Evolutionary conservation across 768 basidiomycete species (phyloP).

Genomic region (Tephrocybe sp.): DNA sequence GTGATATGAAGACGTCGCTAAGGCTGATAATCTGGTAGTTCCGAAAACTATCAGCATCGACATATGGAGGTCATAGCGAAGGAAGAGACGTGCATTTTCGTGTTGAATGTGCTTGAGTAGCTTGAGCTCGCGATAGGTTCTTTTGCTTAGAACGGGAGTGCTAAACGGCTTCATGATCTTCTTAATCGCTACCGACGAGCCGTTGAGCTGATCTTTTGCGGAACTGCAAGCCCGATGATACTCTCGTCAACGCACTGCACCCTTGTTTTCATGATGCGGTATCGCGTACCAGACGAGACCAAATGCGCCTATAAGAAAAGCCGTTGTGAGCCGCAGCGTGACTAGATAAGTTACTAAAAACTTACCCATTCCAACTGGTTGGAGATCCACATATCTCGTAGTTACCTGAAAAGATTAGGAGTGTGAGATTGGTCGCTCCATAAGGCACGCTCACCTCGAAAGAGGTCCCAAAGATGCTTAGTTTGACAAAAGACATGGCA

Average conservation of each 20-base stretch:
- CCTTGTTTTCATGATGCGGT: not conserved
- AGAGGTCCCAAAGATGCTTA: constrained; percentile 97
- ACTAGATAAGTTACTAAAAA: constrained; percentile 6
- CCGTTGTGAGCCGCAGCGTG: not conserved
- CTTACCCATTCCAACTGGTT: constrained; percentile 98
- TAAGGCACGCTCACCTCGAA: constrained; percentile 65
- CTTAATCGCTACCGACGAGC: constrained; percentile 95
- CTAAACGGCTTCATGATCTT: constrained; percentile 99
- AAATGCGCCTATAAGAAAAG: constrained; percentile 69
- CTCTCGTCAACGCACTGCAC: constrained; percentile 3
- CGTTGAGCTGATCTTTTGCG: constrained; percentile 92
- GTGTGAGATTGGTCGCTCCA: constrained; percentile 14
- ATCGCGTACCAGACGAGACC: constrained; percentile 89
- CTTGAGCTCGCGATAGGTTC: constrained; percentile 97
- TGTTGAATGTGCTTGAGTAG: constrained; percentile 98
- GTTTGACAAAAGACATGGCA: constrained; percentile 91
- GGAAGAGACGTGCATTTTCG: constrained; percentile 71
- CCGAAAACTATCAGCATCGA: not conserved
- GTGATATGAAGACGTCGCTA: constrained; percentile 98
- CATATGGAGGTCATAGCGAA: not conserved
- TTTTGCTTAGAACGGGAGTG: constrained; percentile 96
- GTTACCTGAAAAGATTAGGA: constrained; percentile 63
- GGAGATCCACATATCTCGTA: constrained; percentile 97
- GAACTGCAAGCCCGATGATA: constrained; percentile 49
- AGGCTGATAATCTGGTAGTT: constrained; percentile 99